Percentiles rank a stretch among this genome's conserved stretches.
Evolutionary conservation across 2,329 filamentous ascomycete species (phyloP).

Genomic region (Penicillium freii): DNA sequence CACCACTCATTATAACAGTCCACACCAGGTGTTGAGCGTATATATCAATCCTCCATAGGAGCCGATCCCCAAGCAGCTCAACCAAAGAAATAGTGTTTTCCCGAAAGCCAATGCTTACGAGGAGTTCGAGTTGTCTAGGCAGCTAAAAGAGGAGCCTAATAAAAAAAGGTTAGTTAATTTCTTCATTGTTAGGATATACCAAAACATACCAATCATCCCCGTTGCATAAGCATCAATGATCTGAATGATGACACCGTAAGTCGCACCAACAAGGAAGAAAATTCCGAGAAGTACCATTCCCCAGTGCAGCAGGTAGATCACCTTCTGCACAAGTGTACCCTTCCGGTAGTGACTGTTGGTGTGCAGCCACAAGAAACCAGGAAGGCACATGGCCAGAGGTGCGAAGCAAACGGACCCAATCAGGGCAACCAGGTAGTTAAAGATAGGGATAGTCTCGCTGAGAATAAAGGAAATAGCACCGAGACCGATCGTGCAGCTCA

Average conservation of each 20-base stretch:
- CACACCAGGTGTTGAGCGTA: neutral
- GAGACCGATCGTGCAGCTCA: slow-evolving; percentile 46
- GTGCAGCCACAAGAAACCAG: slow-evolving; percentile 51
- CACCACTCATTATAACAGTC: neutral
- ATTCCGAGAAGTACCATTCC: slow-evolving; percentile 44
- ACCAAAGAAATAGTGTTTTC: neutral
- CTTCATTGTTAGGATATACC: neutral
- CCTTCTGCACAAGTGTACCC: slow-evolving; percentile 37
- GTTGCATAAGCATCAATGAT: slow-evolving; percentile 25
- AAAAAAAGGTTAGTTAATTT: neutral
- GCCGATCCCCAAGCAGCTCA: neutral
- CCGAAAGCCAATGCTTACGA: neutral
- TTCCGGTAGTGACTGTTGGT: slow-evolving; percentile 45
- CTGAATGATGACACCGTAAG: slow-evolving; percentile 25
- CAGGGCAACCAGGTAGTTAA: slow-evolving; percentile 52
- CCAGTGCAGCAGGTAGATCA: slow-evolving; percentile 41
- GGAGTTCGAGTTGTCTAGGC: slow-evolving; percentile 27
- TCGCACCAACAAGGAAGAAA: slow-evolving; percentile 48
- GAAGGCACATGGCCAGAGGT: slow-evolving; percentile 49
- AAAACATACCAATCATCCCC: slow-evolving; percentile 22
- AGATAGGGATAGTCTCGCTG: slow-evolving; percentile 53
- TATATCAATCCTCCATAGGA: neutral
- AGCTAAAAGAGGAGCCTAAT: slow-evolving; percentile 26
- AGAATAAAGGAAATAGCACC: slow-evolving; percentile 48
- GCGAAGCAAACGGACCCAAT: slow-evolving; percentile 52